Evolutionary conservation across 768 basidiomycete species (phyloP).

Genomic region (Trichaptum fuscoviolaceum): DNA sequence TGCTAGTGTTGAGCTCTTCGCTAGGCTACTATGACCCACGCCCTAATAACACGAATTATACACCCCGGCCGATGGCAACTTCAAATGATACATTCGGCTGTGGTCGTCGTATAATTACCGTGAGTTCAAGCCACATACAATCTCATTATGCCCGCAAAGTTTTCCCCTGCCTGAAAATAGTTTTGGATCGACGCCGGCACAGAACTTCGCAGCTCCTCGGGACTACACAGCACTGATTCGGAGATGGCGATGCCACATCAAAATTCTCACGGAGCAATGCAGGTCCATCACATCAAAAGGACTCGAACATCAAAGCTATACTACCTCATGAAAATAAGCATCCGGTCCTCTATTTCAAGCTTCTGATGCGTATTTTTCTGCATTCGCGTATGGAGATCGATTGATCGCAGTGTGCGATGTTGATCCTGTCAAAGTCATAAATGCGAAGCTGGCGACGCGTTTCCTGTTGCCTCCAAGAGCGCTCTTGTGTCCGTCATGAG

Average conservation of each 20-base stretch:
- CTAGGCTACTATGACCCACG: too few relatives aligned
- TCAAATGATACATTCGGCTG: too few relatives aligned
- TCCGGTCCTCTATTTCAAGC: neutral
- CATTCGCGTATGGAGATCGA: neutral
- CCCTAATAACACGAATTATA: too few relatives aligned
- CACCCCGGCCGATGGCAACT: too few relatives aligned
- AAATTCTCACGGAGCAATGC: neutral
- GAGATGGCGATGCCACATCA: neutral
- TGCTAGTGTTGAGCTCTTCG: too few relatives aligned
- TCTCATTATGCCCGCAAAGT: too few relatives aligned
- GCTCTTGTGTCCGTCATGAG: neutral
- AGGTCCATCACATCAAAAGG: neutral
- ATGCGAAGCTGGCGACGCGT: neutral
- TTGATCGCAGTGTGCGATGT: neutral
- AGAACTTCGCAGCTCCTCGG: neutral
- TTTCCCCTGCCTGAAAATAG: too few relatives aligned
- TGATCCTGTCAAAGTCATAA: neutral
- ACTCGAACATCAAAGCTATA: neutral
- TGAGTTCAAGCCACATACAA: too few relatives aligned
- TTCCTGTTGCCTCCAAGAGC: neutral
- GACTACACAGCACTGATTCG: neutral
- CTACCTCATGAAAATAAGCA: too few relatives aligned
- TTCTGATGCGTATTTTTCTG: neutral
- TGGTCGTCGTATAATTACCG: too few relatives aligned
- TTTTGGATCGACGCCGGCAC: too few relatives aligned